Evolutionary conservation across 768 basidiomycete genomes (phyloP), one percentile per base, ranked within the genome.

Genomic region (Trametes coccinea): DNA sequence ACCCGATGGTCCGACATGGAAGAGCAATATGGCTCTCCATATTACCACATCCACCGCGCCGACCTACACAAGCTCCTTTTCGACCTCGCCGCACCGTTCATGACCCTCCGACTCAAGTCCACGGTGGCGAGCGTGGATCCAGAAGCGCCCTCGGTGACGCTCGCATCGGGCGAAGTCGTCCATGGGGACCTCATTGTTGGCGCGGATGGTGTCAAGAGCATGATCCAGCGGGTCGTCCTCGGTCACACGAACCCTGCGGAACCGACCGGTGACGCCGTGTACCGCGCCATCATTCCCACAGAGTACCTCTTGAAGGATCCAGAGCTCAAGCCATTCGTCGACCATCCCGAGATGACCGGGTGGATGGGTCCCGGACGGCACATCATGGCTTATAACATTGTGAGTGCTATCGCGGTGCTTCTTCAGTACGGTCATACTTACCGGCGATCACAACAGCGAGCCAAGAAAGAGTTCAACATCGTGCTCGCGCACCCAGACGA

Each of bases 261-360:
- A 8, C 77, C 83, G 4, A 88, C 88, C 0, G 88, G 86, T 0
- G 85, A 89, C 65, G 82, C 84, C 0, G 87, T 84, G 0, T 88
- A 86, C 66, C 79, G 87, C 52, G 82, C 83, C 4, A 74, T 80
- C 31, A 74, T 88, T 39, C 75, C 81, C 2, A 76, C 83, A 0
- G 73, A 68, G 40, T 48, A 74, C 1, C 73, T 88, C 69, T 57
- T 83, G 10, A 66, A 69, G 9, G 83, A 89, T 62, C 82, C 82
- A 0, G 82, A 84, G 5, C 75, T 89, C 30, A 75, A 71, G 59
- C 58, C 69, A 1, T 73, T 89, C 11, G 77, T 86, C 0, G 84
- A 88, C 13, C 70, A 66, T 0, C 75, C 80, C 0, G 80, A 84
- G 57, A 80, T 83, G 77, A 82, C 80, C 0, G 78, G 75, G 0